Evolutionary conservation across 2,329 filamentous ascomycete species (phyloP), one percentile per base, ranked within the genome.

Genomic region (Colletotrichum agaves): DNA sequence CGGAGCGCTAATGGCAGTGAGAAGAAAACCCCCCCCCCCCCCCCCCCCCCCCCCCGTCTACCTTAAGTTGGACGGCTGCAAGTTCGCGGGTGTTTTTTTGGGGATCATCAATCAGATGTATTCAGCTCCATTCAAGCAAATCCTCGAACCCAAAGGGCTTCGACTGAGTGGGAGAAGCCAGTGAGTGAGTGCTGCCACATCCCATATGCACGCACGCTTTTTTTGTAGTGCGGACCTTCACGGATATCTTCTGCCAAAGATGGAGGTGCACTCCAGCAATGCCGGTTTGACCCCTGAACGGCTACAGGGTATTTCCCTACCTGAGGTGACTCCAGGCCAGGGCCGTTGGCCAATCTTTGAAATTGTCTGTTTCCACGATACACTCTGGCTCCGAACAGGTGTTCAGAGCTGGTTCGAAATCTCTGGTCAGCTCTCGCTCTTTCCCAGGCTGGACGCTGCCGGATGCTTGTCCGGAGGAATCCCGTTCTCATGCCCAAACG

Each of bases 401-500:
- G 53, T 55, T 52, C 46, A n/a, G 23, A 52, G 33, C 47, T 21
- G 58, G 6, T 50, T 37, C 49, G 13, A 33, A n/a, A 27, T 31
- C 47, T 31, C 47, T 27, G 7, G 7, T 17, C 17, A 11, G 11
- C 43, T 13, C 43, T 23, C n/a, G n/a, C 27, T 50, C 23, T 19
- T 23, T 50, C 17, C n/a, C 27, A 15, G 47, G 47, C 23, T 33
- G 27, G 17, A 27, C 27, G 21, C 47, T 33, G 47, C 27, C 47
- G 27, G 46, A 64, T 27, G 19, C 13, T 57, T 47, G 21, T 33
- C 49, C 60, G 67, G 55, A 70, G 52, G 64, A 59, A 47, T 61
- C 31, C 50, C 41, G 44, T 46, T 68, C 21, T 15, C 39, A 39
- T 50, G 27, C 68, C 55, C 43, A 39, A 64, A 52, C 35, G 52